A percentile compares a stretch with the other conserved stretches of the same genome.
Conservation (phyloP, 176 grass and related monocot species). For the Tillandsia fasciculata region DNA sequence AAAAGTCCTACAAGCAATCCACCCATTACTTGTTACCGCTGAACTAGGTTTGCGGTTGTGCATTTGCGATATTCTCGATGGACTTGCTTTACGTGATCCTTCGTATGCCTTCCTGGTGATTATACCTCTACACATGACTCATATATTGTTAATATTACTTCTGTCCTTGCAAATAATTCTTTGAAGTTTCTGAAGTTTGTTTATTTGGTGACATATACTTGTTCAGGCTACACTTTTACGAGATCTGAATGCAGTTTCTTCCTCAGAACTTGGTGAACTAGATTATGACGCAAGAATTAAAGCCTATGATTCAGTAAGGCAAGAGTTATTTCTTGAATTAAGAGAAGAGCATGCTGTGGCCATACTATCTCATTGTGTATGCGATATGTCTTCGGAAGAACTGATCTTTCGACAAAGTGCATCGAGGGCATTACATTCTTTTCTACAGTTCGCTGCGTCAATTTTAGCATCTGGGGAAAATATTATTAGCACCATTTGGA, state of each 20-base stretch:
- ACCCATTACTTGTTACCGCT: slow-evolving; percentile 57
- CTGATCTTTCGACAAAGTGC: slow-evolving; percentile 91
- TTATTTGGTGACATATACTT: slow-evolving; percentile 1
- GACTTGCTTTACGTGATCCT: slow-evolving; percentile 46
- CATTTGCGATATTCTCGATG: slow-evolving; percentile 68
- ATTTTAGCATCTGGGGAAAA: slow-evolving; percentile 24
- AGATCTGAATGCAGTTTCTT: slow-evolving; percentile 84
- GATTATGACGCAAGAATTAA: slow-evolving; percentile 71
- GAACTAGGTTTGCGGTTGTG: slow-evolving; percentile 57
- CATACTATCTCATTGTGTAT: slow-evolving; percentile 74
- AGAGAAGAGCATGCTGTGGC: slow-evolving; percentile 59
- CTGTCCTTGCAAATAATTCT: slow-evolving; percentile 10
- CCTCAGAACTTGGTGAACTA: slow-evolving; percentile 60
- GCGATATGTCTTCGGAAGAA: slow-evolving; percentile 86
- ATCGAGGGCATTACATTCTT: slow-evolving; percentile 65
- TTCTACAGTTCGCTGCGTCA: slow-evolving; percentile 52
- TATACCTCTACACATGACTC: slow-evolving; percentile 16
- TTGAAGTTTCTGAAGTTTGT: slow-evolving; percentile 1
- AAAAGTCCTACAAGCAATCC: slow-evolving; percentile 63
- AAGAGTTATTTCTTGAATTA: slow-evolving; percentile 48
- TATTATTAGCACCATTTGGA: slow-evolving; percentile 32
- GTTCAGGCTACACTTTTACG: slow-evolving; percentile 61
- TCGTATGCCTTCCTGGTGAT: slow-evolving; percentile 65
- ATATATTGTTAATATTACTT: slow-evolving; percentile 10
- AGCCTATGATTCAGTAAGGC: slow-evolving; percentile 47